phyloP scores from a whole-genome alignment of 78 protist genomes.

The Dictyostelium firmibasis region DNA sequence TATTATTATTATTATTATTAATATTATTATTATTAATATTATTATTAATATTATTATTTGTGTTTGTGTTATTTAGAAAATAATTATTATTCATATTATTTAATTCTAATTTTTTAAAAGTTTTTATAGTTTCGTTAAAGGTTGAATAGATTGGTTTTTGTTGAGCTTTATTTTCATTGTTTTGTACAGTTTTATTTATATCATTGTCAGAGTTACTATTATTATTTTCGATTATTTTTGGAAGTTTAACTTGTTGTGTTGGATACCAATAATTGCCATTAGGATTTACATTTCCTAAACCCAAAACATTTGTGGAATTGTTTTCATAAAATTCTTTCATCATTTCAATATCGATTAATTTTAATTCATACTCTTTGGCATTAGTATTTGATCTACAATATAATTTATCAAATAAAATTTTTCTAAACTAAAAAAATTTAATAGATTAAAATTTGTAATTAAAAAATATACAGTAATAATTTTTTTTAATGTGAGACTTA shows the following conservation, averaged over 20 bases:
- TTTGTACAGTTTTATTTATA: not conserved
- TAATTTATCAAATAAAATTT: constrained; percentile 32
- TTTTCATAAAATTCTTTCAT: constrained; percentile 29
- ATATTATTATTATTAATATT: not conserved
- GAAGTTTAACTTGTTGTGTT: not conserved
- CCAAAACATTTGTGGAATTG: not conserved
- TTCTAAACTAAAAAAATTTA: constrained; percentile 26
- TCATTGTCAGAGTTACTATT: too few species aligned
- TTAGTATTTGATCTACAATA: constrained; percentile 31
- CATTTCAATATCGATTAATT: not conserved
- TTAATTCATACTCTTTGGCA: constrained; percentile 63
- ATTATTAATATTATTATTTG: not conserved
- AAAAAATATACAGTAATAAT: too few species aligned
- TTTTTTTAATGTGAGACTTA: not conserved
- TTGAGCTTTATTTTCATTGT: not conserved
- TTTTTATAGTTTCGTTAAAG: not conserved
- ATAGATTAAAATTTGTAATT: too few species aligned
- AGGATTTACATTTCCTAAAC: constrained; percentile 7
- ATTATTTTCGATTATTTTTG: not conserved
- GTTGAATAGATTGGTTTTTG: not conserved
- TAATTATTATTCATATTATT: not conserved
- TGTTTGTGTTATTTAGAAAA: not conserved
- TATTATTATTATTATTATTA: not conserved
- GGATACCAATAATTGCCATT: constrained; percentile 55
- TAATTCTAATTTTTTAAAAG: not conserved